Conservation (phyloP, 139 green algal genomes). For the Tetradesmus obliquus region DNA sequence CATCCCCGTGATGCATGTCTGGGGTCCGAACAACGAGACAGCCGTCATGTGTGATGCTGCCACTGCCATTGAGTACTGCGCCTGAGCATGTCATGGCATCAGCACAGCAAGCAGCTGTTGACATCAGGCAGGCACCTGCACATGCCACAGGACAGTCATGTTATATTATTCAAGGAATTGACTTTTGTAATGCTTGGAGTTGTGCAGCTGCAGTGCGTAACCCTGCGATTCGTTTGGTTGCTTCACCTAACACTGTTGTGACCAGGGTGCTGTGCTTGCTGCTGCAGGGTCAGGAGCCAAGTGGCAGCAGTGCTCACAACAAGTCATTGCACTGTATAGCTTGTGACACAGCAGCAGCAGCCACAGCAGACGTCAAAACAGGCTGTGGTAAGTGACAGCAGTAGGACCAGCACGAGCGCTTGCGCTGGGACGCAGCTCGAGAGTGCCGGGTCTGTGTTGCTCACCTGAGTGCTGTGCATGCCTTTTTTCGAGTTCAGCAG, state of each 20-base stretch:
- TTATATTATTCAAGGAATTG: background rate
- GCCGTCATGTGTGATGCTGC: background rate
- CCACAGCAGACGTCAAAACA: background rate
- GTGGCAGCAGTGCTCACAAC: background rate
- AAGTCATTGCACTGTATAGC: background rate
- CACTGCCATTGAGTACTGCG: background rate
- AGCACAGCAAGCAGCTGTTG: background rate
- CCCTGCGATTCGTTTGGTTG: background rate
- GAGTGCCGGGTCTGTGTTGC: too few species aligned
- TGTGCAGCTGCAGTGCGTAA: background rate
- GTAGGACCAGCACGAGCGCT: background rate
- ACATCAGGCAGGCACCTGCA: background rate
- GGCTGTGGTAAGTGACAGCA: conserved; percentile 12
- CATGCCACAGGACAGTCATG: background rate
- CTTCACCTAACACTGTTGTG: background rate
- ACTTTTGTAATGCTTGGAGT: background rate
- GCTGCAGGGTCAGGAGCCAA: background rate
- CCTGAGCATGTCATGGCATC: background rate
- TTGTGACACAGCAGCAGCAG: background rate
- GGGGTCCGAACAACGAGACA: background rate
- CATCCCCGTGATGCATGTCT: background rate
- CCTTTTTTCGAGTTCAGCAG: background rate
- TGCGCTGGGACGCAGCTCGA: too few species aligned
- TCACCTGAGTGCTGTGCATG: background rate
- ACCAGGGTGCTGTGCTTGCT: background rate